Base-by-base conservation (phyloP, 2,329 filamentous ascomycete genomes). In the Fusarium globosum region DNA sequence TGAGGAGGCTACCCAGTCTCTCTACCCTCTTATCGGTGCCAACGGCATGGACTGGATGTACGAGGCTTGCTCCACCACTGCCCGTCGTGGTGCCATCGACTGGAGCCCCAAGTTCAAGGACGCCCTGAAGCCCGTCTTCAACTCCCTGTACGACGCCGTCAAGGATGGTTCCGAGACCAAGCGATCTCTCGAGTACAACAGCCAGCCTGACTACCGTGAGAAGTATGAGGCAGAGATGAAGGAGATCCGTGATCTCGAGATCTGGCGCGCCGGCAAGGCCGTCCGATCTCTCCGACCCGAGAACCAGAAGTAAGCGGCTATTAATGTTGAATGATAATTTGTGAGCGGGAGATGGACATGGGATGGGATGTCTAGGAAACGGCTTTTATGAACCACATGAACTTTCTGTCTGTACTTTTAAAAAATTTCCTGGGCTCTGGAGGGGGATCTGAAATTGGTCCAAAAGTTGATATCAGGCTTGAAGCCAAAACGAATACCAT, bases 21-120 rank as follows among this genome's bases (percentile, higher is more conserved):
- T 99, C 82, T 99, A 99, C 91, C 96, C 96, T 76, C 90, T 99
- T 82, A 99, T 99, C 82, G 96, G 96, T 82, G 91, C 90, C 86
- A 93, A 98, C 87, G 96, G 96, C 82, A 98, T 99, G 96, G 96
- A 99, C 90, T 99, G 97, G 95, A 99, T 99, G 96, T 99, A 97
- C 89, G 95, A 96, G 84, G 96, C 96, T 78, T 99, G 96, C 93
- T 98, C 96, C 75, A 99, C 96, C 83, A 99, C 96, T 68, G 96
- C 96, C 82, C 94, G 96, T 82, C 95, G 96, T 83, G 96, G 96
- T 86, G 96, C 96, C 87, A 97, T 99, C 83, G 96, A 99, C 91
- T 99, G 96, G 96, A 96, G 93, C 83, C 92, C 92, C 85, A 90
- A 90, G 83, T 99, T 99, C 94, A 98, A 98, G 93, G 93, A 96